A percentile compares a stretch with the other conserved stretches of the same genome.
Conservation (phyloP, 2,329 filamentous ascomycete genomes). For the Thermochaetoides dissita region DNA sequence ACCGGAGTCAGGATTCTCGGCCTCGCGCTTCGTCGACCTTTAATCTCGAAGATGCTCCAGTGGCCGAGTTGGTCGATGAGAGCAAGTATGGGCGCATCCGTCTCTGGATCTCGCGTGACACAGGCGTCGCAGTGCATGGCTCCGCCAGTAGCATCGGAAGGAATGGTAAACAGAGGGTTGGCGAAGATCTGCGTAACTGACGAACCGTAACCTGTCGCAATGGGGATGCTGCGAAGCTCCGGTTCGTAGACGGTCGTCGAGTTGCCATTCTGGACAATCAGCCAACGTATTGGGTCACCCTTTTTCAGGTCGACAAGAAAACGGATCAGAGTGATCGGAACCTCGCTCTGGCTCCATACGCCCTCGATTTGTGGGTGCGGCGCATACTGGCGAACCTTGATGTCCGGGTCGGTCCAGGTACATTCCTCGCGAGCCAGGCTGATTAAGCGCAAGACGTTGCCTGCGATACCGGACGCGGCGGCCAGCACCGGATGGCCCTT, state of each 20-base stretch:
- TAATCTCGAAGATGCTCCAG: slow-evolving; percentile 56
- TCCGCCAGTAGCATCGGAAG: slow-evolving; percentile 37
- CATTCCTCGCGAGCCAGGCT: slow-evolving; percentile 35
- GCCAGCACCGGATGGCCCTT: slow-evolving; percentile 26
- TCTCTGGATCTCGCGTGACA: slow-evolving; percentile 43
- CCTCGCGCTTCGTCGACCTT: slow-evolving; percentile 22
- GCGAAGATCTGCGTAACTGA: slow-evolving; percentile 29
- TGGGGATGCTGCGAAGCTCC: slow-evolving; percentile 24
- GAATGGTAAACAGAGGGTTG: slow-evolving; percentile 41
- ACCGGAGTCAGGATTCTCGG: slow-evolving; percentile 22
- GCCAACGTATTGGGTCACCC: slow-evolving; percentile 31
- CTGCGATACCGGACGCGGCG: slow-evolving; percentile 40
- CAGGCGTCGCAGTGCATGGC: slow-evolving; percentile 45
- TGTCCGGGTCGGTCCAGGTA: slow-evolving; percentile 37
- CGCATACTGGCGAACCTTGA: slow-evolving; percentile 32
- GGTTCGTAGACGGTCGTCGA: slow-evolving; percentile 40
- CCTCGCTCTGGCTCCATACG: slow-evolving; percentile 40
- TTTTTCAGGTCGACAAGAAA: slow-evolving; percentile 27
- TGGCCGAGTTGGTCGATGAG: slow-evolving; percentile 50
- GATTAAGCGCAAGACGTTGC: slow-evolving; percentile 43
- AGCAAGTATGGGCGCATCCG: slow-evolving; percentile 44
- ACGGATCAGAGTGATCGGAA: slow-evolving; percentile 37
- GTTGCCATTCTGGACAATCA: slow-evolving; percentile 38
- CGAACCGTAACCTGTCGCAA: neutral
- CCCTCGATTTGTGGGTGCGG: slow-evolving; percentile 29